These are phyloP conservation scores for Blastocystis sp. DNA, from an alignment of 352 stramenopile genomes.

Conservation along the genomic window DNA sequence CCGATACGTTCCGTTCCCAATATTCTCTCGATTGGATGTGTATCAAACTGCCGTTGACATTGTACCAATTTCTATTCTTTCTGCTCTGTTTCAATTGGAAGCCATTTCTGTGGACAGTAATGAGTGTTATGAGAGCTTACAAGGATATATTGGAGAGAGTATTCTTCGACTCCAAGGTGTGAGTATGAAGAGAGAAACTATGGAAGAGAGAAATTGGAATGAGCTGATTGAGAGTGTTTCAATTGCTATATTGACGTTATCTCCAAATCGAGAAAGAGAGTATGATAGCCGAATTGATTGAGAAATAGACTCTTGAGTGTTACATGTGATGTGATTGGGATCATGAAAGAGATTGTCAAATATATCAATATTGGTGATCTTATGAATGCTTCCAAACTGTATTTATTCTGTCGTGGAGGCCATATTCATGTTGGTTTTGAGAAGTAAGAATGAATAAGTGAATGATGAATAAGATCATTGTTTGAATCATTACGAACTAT, in stretches of 20 bases:
- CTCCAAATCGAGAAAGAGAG: not conserved
- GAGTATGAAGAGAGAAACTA: not conserved
- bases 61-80: not conserved
- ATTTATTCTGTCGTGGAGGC: constrained; percentile 21
- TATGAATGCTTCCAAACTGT: constrained; percentile 6
- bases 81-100: not conserved
- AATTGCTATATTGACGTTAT: not conserved
- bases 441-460: not conserved
- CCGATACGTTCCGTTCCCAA: not conserved
- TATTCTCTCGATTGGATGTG: not conserved
- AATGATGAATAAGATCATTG: not conserved
- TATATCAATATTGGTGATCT: constrained; percentile 10
- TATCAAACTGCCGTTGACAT: not conserved
- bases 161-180: not conserved
- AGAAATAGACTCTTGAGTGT: not conserved
- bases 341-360: constrained; percentile 9
- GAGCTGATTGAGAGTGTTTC: not conserved
- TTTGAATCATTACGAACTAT: not conserved
- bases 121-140: not conserved
- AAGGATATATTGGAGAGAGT: too few relatives aligned
- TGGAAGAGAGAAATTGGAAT: not conserved
- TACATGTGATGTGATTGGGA: not conserved
- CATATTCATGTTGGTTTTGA: constrained; percentile 19
- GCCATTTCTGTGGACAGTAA: not conserved
- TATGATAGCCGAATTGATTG: not conserved